Evolutionary conservation across 768 basidiomycete genomes (phyloP).

Genomic region (Russula olivacea): DNA sequence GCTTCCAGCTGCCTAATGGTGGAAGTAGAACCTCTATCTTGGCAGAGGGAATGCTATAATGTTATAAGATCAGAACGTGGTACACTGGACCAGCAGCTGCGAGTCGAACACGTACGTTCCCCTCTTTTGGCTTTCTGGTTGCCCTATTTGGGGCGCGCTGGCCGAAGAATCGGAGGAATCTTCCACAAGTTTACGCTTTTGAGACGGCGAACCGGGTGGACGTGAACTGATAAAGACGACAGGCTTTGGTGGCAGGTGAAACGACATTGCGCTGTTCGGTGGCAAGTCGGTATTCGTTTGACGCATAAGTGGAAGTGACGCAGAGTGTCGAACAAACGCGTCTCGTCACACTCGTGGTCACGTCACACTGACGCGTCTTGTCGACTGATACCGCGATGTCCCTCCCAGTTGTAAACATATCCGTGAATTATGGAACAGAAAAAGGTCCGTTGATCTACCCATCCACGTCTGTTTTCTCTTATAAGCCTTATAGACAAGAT

Average conservation of each 20-base stretch:
- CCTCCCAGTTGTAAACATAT: conserved; percentile 52
- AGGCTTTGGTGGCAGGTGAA: not conserved
- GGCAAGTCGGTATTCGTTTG: not conserved
- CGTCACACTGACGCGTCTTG: conserved; percentile 24
- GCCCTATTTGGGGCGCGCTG: not conserved
- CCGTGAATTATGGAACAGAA: conserved; percentile 65
- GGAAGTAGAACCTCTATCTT: conserved; percentile 19
- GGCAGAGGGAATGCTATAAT: not conserved
- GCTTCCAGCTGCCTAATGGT: conserved; percentile 16
- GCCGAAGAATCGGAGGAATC: not conserved
- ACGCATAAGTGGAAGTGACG: too few relatives aligned
- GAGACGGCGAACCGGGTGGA: not conserved
- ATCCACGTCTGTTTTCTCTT: not conserved
- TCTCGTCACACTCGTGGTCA: not conserved
- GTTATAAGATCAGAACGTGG: not conserved
- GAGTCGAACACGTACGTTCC: not conserved
- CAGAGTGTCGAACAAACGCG: conserved; percentile 3
- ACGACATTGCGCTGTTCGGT: not conserved
- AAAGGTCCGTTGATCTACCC: conserved; percentile 42
- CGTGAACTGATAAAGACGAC: not conserved
- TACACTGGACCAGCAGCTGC: conserved; percentile 26
- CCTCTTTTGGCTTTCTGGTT: not conserved
- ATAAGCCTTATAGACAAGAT: conserved; percentile 50
- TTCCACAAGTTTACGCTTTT: conserved; percentile 25
- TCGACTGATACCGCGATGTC: conserved; percentile 46